Evolutionary conservation across 306 rosid genomes (phyloP).

Genomic region (Canavalia gladiata): DNA sequence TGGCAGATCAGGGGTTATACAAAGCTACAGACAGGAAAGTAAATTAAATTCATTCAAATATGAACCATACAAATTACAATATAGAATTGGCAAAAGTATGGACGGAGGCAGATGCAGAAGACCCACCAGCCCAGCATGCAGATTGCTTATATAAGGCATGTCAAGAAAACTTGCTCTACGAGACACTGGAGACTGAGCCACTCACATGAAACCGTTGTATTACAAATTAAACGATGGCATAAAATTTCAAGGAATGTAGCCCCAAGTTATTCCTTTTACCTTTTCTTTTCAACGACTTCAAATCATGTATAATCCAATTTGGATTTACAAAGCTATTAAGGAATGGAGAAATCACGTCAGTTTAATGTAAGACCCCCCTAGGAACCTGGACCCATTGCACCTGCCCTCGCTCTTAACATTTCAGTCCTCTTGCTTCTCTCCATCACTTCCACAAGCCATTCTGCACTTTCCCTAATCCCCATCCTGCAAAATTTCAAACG

Average conservation of each 20-base stretch:
- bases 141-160: conserved; percentile 40
- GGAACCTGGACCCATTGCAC: conserved; percentile 68
- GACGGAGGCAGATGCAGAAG: conserved; percentile 46
- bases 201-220: conserved; percentile 35
- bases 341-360: conserved; percentile 46
- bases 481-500: conserved; percentile 62
- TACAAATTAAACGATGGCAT: conserved; percentile 38
- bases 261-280: conserved; percentile 25
- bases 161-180: conserved; percentile 29
- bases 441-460: conserved; percentile 97
- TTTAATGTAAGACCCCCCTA: conserved; percentile 44
- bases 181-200: conserved; percentile 40
- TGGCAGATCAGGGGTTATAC: conserved; percentile 32
- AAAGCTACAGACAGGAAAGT: conserved; percentile 25
- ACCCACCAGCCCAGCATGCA: conserved; percentile 47
- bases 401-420: conserved; percentile 82
- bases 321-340: conserved; percentile 56
- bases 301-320: conserved; percentile 49
- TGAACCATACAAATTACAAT: conserved; percentile 29
- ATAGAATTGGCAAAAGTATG: conserved; percentile 41
- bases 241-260: conserved; percentile 44
- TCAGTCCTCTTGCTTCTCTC: conserved; percentile 98
- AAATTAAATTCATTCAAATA: conserved; percentile 37
- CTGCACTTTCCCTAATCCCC: conserved; percentile 88
- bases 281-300: conserved; percentile 38